Percentiles rank a stretch among this genome's conserved stretches.
Evolutionary conservation across 78 protist genomes (phyloP).

Genomic region (Mastigamoeba balamuthi): DNA sequence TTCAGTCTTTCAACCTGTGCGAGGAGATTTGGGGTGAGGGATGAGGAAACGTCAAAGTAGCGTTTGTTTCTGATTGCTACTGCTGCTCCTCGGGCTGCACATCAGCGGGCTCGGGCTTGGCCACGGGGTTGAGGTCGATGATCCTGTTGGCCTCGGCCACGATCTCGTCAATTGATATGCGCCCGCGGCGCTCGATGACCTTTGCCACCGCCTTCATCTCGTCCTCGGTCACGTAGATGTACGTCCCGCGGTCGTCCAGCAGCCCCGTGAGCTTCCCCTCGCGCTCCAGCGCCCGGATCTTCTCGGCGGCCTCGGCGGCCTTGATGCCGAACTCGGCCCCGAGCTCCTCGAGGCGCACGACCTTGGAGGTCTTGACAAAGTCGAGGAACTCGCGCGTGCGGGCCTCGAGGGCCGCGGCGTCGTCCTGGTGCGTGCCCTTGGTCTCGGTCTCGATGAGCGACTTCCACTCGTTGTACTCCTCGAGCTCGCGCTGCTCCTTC

Average conservation of each 20-base stretch:
- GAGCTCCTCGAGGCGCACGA: not conserved
- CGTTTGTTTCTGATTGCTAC: no score
- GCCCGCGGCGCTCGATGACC: slow-evolving; percentile 39
- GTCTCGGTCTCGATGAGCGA: not conserved
- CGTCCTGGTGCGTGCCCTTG: not conserved
- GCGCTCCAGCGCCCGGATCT: slow-evolving; percentile 37
- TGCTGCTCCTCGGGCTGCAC: no score
- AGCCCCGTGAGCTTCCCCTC: slow-evolving; percentile 61
- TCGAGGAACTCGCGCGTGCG: not conserved
- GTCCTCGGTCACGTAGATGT: slow-evolving; percentile 46
- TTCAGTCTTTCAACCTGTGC: no score
- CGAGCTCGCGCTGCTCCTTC: not conserved
- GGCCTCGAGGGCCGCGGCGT: not conserved
- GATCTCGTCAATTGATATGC: slow-evolving; percentile 52
- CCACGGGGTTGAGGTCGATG: slow-evolving; percentile 32
- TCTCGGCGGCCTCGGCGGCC: slow-evolving; percentile 46
- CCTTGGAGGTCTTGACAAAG: not conserved
- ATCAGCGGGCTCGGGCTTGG: no score
- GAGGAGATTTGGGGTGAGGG: no score
- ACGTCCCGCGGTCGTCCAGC: slow-evolving; percentile 73
- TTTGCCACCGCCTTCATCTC: slow-evolving; percentile 55
- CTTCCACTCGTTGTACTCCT: not conserved
- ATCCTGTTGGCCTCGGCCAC: slow-evolving; percentile 45
- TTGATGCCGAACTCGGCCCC: slow-evolving; percentile 5
- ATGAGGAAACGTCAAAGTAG: no score